phyloP scores from a whole-genome alignment of 2,329 filamentous ascomycete genomes.

The Nemania sp. region DNA sequence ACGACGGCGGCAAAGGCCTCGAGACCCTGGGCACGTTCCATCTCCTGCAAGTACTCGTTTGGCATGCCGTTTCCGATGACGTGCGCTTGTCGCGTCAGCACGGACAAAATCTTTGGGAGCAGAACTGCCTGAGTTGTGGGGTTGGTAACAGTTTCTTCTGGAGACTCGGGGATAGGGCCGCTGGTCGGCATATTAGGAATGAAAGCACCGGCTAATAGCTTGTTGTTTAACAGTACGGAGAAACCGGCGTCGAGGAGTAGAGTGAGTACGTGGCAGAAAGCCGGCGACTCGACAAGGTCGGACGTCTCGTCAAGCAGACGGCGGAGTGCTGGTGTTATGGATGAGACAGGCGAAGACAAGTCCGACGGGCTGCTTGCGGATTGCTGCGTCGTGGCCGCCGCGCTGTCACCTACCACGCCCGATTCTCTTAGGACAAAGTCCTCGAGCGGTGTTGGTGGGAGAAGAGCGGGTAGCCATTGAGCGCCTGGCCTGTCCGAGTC shows the following conservation, averaged over 20 bases:
- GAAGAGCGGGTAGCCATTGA: conserved; percentile 81
- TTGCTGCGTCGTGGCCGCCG: conserved; percentile 42
- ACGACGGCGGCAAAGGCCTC: conserved; percentile 86
- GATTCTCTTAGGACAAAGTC: conserved; percentile 83
- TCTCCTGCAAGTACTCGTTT: conserved; percentile 71
- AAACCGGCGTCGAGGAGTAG: conserved; percentile 87
- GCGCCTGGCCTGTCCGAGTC: conserved; percentile 50
- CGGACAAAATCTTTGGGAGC: conserved; percentile 85
- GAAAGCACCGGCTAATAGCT: conserved; percentile 78
- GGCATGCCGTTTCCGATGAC: conserved; percentile 78
- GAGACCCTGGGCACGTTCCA: conserved; percentile 75
- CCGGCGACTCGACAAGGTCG: conserved; percentile 91
- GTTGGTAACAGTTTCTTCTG: conserved; percentile 3
- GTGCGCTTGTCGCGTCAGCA: conserved; percentile 89
- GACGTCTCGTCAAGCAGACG: conserved; percentile 93
- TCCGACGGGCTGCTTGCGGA: conserved; percentile 14
- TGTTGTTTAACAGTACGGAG: conserved; percentile 78
- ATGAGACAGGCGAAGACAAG: conserved; percentile 37
- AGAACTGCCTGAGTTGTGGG: conserved; percentile 43
- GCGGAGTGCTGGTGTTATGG: conserved; percentile 63
- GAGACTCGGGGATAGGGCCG: conserved; percentile 39
- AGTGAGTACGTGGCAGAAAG: conserved; percentile 84
- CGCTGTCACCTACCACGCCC: conserved; percentile 66
- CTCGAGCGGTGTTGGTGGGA: conserved; percentile 79
- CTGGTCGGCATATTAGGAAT: conserved; percentile 41